phyloP scores from a whole-genome alignment of 2,329 filamentous ascomycete species.

The Penicillium sp. region DNA sequence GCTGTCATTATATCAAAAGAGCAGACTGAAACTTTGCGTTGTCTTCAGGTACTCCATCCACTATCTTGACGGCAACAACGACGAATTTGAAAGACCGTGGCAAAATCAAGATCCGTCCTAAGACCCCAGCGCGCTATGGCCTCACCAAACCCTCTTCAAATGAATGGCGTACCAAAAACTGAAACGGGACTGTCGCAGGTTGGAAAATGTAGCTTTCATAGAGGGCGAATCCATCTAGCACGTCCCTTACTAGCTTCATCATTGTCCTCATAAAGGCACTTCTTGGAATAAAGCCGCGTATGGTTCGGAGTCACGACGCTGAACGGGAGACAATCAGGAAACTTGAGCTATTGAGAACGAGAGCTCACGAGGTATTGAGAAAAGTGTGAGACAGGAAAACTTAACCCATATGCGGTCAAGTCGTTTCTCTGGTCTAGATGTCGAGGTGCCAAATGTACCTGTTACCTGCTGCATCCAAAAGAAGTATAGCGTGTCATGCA shows the following conservation, averaged over 20 bases:
- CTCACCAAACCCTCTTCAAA: conserved; percentile 14
- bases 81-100: conserved; percentile 10
- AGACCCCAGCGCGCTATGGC: conserved; percentile 10
- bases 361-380: too few relatives aligned
- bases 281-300: conserved; percentile 3
- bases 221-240: conserved; percentile 7
- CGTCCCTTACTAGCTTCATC: conserved; percentile 7
- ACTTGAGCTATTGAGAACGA: too few relatives aligned
- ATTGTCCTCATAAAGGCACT: conserved; percentile 3
- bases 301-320: not conserved
- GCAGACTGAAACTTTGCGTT: conserved; percentile 10
- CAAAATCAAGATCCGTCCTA: conserved; percentile 11
- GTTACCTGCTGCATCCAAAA: too few relatives aligned
- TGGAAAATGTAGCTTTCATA: conserved; percentile 16
- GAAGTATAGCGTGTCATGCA: too few relatives aligned
- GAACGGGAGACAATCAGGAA: too few relatives aligned
- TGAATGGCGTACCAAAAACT: conserved; percentile 14
- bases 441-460: too few relatives aligned
- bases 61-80: conserved; percentile 10
- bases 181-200: conserved; percentile 14
- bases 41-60: conserved; percentile 18
- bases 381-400: too few relatives aligned
- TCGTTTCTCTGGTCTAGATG: too few relatives aligned
- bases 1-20: conserved; percentile 13
- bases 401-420: too few relatives aligned